These are phyloP conservation scores for Mantamonas sphyraenae DNA, from an alignment of 78 protist species.

Conservation along the genomic window DNA sequence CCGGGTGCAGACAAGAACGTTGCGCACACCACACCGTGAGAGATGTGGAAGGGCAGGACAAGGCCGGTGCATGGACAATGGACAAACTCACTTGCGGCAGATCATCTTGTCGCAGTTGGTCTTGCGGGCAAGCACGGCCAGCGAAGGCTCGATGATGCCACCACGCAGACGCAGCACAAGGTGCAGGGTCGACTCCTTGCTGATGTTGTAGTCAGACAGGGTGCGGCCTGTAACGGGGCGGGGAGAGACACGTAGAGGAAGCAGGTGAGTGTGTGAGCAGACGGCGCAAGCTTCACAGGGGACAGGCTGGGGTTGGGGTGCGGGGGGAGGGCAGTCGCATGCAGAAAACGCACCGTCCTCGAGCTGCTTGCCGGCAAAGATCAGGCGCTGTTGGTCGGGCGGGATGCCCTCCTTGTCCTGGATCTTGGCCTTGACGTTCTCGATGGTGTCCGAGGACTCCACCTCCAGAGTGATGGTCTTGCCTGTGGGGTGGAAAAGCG, in stretches of 20 bases:
- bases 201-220: constrained; percentile 86
- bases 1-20: too few relatives aligned
- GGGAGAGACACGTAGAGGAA: too few relatives aligned
- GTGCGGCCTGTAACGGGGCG: too few relatives aligned
- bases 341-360: too few relatives aligned
- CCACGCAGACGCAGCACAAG: constrained; percentile 93
- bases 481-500: too few relatives aligned
- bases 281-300: too few relatives aligned
- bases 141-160: constrained; percentile 98
- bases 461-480: constrained; percentile 68
- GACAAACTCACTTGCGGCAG: constrained; percentile 84
- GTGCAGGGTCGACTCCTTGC: constrained; percentile 77
- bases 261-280: too few relatives aligned
- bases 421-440: constrained; percentile 91
- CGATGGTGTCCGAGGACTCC: constrained; percentile 91
- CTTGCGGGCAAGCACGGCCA: constrained; percentile 89
- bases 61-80: too few relatives aligned
- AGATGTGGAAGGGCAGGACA: too few relatives aligned
- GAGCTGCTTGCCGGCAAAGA: constrained; percentile 98
- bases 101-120: constrained; percentile 94
- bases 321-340: too few relatives aligned
- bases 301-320: too few relatives aligned
- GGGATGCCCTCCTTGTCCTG: constrained; percentile 99
- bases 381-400: constrained; percentile 97
- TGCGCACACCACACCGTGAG: too few relatives aligned